These are phyloP conservation scores for Citrus mangshanensis DNA, from an alignment of 345 rosid species.

Conservation along the genomic window DNA sequence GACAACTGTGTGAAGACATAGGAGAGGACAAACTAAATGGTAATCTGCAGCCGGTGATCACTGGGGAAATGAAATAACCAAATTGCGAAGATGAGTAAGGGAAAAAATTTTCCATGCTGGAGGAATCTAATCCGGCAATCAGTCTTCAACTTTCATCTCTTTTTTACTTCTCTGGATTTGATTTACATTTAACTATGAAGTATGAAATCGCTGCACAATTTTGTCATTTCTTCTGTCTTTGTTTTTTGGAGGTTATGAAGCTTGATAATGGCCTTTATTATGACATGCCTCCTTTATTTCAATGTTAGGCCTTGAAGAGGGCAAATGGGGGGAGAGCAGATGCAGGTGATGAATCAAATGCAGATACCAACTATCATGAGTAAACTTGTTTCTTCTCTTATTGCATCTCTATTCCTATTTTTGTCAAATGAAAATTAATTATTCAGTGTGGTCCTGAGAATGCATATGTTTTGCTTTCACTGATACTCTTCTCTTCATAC, in stretches of 20 bases:
- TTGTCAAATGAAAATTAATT: background rate
- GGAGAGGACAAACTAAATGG: background rate
- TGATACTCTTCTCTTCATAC: background rate
- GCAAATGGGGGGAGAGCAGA: constrained; percentile 8
- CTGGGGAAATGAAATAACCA: background rate
- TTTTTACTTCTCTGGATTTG: constrained; percentile 5
- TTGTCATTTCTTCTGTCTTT: background rate
- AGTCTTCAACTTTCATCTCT: background rate
- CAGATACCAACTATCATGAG: background rate
- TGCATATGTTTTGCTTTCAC: background rate
- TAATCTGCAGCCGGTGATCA: background rate
- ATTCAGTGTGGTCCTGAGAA: background rate
- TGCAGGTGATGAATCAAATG: constrained; percentile 7
- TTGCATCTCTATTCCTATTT: constrained; percentile 1
- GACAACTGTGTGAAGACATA: background rate
- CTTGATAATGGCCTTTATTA: background rate
- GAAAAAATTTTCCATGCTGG: constrained; percentile 1
- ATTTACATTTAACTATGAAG: background rate
- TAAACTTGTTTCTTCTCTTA: constrained; percentile 14
- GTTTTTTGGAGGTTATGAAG: background rate
- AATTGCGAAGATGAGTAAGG: constrained; percentile 3
- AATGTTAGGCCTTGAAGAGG: constrained; percentile 3
- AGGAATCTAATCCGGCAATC: constrained; percentile 15
- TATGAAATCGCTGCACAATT: background rate
- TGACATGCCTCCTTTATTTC: background rate